These are phyloP conservation scores for Rhizophagus clarus DNA, from an alignment of 192 early-diverging fungal species.

Conservation along the genomic window DNA sequence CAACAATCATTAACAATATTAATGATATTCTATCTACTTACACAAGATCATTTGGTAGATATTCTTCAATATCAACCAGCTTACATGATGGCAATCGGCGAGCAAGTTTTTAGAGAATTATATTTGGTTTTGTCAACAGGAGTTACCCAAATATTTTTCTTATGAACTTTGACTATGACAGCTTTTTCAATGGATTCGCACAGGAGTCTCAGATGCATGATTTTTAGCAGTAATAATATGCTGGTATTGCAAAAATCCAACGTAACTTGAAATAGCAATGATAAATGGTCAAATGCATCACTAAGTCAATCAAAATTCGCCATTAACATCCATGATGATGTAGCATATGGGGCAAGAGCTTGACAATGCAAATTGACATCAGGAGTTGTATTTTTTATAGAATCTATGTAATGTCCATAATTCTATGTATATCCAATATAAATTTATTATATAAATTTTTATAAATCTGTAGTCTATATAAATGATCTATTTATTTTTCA, in stretches of 20 bases:
- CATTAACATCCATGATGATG: conserved; percentile 1
- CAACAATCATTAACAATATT: neutral
- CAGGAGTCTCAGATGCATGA: neutral
- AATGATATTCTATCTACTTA: neutral
- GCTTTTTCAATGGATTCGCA: neutral
- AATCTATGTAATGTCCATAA: too few relatives aligned
- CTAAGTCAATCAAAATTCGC: neutral
- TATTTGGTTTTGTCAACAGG: neutral
- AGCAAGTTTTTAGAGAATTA: neutral
- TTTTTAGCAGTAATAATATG: neutral
- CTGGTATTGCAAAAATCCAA: neutral
- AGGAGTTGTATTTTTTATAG: too few relatives aligned
- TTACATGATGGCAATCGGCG: neutral
- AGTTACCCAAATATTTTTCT: neutral
- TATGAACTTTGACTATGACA: neutral
- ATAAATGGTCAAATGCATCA: neutral
- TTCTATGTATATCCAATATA: too few relatives aligned
- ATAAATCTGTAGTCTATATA: too few relatives aligned
- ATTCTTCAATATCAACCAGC: too few relatives aligned
- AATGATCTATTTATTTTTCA: too few relatives aligned
- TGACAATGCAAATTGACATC: too few relatives aligned
- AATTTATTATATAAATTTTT: too few relatives aligned
- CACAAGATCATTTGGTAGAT: neutral
- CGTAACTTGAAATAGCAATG: neutral
- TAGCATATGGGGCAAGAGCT: too few relatives aligned